Base-by-base conservation (phyloP, 345 rosid species). In the Laguncularia racemosa region DNA sequence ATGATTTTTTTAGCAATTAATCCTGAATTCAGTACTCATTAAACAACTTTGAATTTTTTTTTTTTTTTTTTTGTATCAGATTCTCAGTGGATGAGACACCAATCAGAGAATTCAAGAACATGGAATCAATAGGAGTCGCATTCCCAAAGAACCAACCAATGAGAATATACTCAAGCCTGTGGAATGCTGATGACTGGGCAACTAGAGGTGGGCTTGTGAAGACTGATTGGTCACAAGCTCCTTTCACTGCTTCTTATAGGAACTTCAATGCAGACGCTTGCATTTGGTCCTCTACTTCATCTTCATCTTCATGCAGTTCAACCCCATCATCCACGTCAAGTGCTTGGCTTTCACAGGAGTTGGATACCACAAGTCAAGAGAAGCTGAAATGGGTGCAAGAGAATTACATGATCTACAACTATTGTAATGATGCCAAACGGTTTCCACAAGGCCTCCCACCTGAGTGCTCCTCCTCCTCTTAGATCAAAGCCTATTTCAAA, bases 181-280 rank as follows among this genome's bases (percentile, higher is more conserved):
- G 88, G 84, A 79, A 83, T 54, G 88, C 77, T 0, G 88, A 77
- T 33, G 81, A 75, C 49, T 79, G 88, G 88, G 88, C 88, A 0
- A 82, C 84, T 2, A 74, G 85, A 59, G 88, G 85, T 16, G 85
- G 85, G 14, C 72, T 73, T 9, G 71, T 83, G 47, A 83, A 80
- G 73, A 83, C 81, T 16, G 83, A 77, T 62, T 80, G 88, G 88
- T 68, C 69, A 17, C 63, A 73, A 58, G 85, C 85, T 44, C 88
- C 88, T 16, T 83, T 83, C 67, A 83, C 80, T 33, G 83, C 85
- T 46, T 70, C 84, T 0, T 82, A 74, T 63, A 72, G 78, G 62
- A 76, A 76, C 52, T 70, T 84, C 46, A 72, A 63, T 28, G 70
- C 71, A 14, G 50, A 53, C 19, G 85, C 84, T 53, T 84, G 91